Evolutionary conservation across 192 early-diverging fungal genomes (phyloP), one percentile per base, ranked within the genome.

Genomic region (Rhizophlyctis rosea): DNA sequence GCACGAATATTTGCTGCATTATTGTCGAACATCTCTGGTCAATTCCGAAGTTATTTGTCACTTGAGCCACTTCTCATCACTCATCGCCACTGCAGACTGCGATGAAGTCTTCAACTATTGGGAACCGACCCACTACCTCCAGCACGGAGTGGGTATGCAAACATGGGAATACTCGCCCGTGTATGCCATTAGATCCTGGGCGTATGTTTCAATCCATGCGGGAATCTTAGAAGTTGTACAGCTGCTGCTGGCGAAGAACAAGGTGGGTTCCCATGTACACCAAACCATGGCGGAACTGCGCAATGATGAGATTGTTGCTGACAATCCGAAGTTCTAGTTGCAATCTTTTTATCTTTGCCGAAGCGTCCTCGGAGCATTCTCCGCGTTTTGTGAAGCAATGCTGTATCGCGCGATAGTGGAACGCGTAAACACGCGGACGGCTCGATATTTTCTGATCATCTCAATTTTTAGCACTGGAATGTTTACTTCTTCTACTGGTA

Each of bases 51-150:
- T n/a, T n/a, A n/a, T n/a, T n/a, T n/a, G n/a, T n/a, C n/a, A n/a
- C 39, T n/a, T 9, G 18, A 13, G 9, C 9, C 39, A 47, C 18
- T n/a, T 47, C 9, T 13, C 18, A n/a, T n/a, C n/a, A n/a, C n/a
- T n/a, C n/a, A n/a, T n/a, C n/a, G n/a, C n/a, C n/a, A 7, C 59
- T 13, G 68, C 68, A 50, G 92, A 94, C 65, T 94, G 92, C 73
- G 92, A 94, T 62, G 92, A 93, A 62, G 87, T 93, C 18, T 97
- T 88, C 78, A 98, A 97, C 78, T 98, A 92, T 76, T 97, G 92
- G 92, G 96, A 98, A 69, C 90, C 94, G 11, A 78, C 87, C 28
- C 95, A 98, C 67, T 92, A 91, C 60, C 68, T 95, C 27, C 82
- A 88, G 31, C 85, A 91, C 63, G 91, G 92, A 0, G 70, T 27